Evolutionary conservation across 768 basidiomycete species (phyloP).

Genomic region (Auricularia auricula-judae): DNA sequence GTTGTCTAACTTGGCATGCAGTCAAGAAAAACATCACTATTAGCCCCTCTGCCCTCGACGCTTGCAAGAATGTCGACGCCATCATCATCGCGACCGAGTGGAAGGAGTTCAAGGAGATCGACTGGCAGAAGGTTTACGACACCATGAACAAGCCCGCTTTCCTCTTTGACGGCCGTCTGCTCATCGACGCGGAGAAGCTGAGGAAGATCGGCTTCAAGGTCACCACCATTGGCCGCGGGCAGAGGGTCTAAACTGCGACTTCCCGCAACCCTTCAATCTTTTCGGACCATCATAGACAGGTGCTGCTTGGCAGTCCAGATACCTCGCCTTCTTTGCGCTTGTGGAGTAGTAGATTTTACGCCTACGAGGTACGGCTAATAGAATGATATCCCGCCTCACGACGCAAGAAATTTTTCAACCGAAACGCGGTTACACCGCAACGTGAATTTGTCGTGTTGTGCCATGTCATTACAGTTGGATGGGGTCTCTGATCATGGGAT

Average conservation of each 20-base stretch:
- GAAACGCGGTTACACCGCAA: too few species aligned
- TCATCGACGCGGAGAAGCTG: constrained; percentile 73
- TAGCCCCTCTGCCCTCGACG: constrained; percentile 66
- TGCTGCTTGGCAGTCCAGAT: neutral
- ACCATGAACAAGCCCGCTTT: constrained; percentile 98
- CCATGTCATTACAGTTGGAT: neutral
- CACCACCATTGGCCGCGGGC: constrained; percentile 48
- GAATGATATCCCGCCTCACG: neutral
- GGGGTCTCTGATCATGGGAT: neutral
- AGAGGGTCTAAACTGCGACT: constrained; percentile 20
- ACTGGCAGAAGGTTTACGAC: constrained; percentile 79
- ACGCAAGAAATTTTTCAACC: too few species aligned
- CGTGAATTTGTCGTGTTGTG: too few species aligned
- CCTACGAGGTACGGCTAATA: neutral
- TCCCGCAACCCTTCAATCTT: too few species aligned
- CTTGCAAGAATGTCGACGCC: constrained; percentile 81
- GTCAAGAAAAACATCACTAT: constrained; percentile 88
- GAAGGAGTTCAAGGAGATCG: constrained; percentile 90
- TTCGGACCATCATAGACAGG: neutral
- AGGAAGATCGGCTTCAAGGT: constrained; percentile 82
- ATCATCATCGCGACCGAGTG: constrained; percentile 96
- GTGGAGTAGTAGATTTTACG: neutral
- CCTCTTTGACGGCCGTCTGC: constrained; percentile 85
- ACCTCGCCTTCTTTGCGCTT: neutral
- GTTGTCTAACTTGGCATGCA: constrained; percentile 15